Base-by-base conservation (phyloP, 1,284 basidiomycete species). In the Golubevia pallescens region DNA sequence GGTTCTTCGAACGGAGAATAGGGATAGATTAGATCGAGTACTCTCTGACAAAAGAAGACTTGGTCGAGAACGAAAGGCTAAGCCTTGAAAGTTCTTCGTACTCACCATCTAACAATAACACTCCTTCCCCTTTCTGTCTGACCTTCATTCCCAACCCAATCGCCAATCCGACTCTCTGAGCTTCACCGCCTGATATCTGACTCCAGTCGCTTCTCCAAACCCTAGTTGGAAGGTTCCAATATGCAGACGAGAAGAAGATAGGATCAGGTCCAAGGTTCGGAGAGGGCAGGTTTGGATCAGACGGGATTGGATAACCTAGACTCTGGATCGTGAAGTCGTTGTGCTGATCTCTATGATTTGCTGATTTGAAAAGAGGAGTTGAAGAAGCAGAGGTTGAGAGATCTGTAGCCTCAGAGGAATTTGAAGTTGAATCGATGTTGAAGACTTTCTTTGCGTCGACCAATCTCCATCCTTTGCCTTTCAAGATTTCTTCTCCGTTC, bases 21-120 rank as follows among this genome's bases (percentile, higher is more conserved):
- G 23, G 24, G 23, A n/a, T 70, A n/a, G n/a, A n/a, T n/a, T n/a
- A n/a, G n/a, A n/a, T n/a, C n/a, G n/a, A n/a, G n/a, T n/a, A n/a
- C n/a, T n/a, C n/a, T n/a, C n/a, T n/a, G 34, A 66, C 61, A 14
- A 55, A 59, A 66, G 52, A 60, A 55, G 23, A 23, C 32, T 16
- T 60, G 10, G 55, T 57, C 10, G 56, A 52, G n/a, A 21, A 56
- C 38, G 28, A 13, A 10, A 38, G 3, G 13, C 48, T 48, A 48
- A 59, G 57, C 28, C 32, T 20, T 28, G 6, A 55, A 19, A 60
- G 19, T 32, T 3, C 57, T 58, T 10, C 20, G 7, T 21, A 87
- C 90, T 62, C 62, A 93, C 93, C 93, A 76, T 95, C 93, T 1
- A 95, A 87, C 14, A 94, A 88, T n/a, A 95, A 86, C 0, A 95